These are phyloP conservation scores for Leccinum glutinopallens DNA, from an alignment of 1,284 basidiomycete genomes.

Conservation along the genomic window DNA sequence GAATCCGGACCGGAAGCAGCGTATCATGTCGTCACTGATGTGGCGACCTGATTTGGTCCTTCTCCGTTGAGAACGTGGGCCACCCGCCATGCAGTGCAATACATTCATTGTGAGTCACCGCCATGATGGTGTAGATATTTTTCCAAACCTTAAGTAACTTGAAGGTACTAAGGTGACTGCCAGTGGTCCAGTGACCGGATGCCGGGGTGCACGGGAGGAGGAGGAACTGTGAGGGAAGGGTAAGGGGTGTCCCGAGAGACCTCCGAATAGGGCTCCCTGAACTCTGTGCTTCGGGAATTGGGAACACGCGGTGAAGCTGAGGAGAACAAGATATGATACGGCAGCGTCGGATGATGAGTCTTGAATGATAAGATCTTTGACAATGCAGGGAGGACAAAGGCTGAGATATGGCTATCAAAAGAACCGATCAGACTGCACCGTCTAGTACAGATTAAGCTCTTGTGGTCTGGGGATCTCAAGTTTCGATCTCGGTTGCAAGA, in stretches of 20 bases:
- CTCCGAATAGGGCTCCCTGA: not conserved
- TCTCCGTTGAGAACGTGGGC: conserved; percentile 22
- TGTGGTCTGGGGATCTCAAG: not conserved
- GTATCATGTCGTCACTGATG: not conserved
- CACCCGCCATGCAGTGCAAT: conserved; percentile 9
- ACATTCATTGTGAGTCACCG: conserved; percentile 1
- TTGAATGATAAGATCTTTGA: conserved; percentile 6
- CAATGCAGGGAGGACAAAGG: not conserved
- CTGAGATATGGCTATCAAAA: not conserved
- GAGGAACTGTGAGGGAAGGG: not conserved
- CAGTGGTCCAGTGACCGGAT: not conserved
- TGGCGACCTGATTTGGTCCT: not conserved
- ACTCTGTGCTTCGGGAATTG: not conserved
- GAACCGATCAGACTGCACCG: not conserved
- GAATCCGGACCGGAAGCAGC: conserved; percentile 5
- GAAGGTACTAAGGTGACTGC: not conserved
- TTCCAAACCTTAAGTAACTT: not conserved
- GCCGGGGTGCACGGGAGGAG: not conserved
- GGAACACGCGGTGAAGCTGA: not conserved
- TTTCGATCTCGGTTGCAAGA: conserved; percentile 6
- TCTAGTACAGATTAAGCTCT: conserved; percentile 1
- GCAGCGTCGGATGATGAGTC: not conserved
- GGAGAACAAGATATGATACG: not conserved
- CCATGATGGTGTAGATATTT: not conserved
- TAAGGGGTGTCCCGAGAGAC: not conserved